phyloP scores from a whole-genome alignment of 1,139 yeast genomes.

The Kurtzmaniella quercitrusa region DNA sequence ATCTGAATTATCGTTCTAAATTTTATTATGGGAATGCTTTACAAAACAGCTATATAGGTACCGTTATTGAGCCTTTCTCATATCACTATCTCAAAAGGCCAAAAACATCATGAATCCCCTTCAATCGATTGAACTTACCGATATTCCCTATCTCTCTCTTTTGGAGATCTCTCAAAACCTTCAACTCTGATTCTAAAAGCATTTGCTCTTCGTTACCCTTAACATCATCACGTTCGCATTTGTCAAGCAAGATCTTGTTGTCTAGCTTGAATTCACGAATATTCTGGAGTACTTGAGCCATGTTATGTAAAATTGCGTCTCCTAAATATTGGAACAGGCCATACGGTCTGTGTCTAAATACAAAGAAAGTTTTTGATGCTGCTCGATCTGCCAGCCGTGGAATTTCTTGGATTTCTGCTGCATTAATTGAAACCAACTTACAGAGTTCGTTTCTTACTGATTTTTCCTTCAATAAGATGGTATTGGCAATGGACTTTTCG shows the following conservation, averaged over 20 bases:
- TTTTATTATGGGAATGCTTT: too few species aligned
- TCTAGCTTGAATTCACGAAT: slow-evolving; percentile 55
- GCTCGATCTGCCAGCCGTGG: slow-evolving; percentile 92
- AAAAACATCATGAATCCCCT: slow-evolving; percentile 50
- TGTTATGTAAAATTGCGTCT: slow-evolving; percentile 32
- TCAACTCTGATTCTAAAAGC: slow-evolving; percentile 68
- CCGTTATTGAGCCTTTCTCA: too few species aligned
- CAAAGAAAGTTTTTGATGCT: slow-evolving; percentile 80
- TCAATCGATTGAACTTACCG: slow-evolving; percentile 52
- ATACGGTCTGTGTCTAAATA: slow-evolving; percentile 70
- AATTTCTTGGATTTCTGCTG: slow-evolving; percentile 80
- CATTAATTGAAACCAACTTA: slow-evolving; percentile 51
- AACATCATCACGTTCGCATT: slow-evolving; percentile 87
- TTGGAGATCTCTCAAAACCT: slow-evolving; percentile 61
- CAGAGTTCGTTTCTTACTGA: slow-evolving; percentile 67
- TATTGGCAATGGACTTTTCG: slow-evolving; percentile 75
- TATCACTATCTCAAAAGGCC: slow-evolving; percentile 19
- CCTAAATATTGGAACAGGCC: slow-evolving; percentile 49
- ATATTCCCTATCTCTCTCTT: slow-evolving; percentile 51
- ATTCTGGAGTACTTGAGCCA: slow-evolving; percentile 60
- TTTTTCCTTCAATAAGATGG: slow-evolving; percentile 71
- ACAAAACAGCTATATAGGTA: too few species aligned
- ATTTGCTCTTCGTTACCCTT: slow-evolving; percentile 75
- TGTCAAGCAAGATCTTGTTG: slow-evolving; percentile 65
- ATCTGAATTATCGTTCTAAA: too few species aligned